Conservation (phyloP, 179 eudicot genomes). For the Beta macrorhiza region DNA sequence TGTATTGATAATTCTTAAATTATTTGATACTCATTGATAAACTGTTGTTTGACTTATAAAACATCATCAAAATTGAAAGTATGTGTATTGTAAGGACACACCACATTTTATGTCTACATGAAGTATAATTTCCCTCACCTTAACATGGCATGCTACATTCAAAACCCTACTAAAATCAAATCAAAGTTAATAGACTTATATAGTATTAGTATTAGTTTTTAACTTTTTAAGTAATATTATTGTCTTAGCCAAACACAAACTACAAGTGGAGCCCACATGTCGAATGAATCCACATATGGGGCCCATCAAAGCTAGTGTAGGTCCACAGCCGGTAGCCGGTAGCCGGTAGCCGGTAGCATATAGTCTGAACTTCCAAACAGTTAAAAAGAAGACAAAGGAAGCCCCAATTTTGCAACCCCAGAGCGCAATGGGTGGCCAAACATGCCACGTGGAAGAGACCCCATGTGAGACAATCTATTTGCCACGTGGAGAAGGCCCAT, state of each 20-base stretch:
- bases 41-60: not conserved
- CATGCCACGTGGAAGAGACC: constrained; percentile 30
- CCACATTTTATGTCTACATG: not conserved
- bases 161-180: not conserved
- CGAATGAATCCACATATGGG: not conserved
- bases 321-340: not conserved
- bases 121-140: not conserved
- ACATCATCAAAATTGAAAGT: not conserved
- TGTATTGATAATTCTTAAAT: not conserved
- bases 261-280: not conserved
- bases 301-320: not conserved
- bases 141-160: constrained; percentile 24
- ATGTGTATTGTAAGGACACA: not conserved
- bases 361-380: constrained; percentile 8
- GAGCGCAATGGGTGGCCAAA: constrained; percentile 24
- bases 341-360: not conserved
- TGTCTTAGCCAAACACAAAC: not conserved
- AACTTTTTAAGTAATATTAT: not conserved
- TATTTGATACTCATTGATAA: not conserved
- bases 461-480: constrained; percentile 25
- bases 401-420: constrained; percentile 21
- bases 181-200: not conserved
- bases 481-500: constrained; percentile 20
- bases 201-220: not conserved
- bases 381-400: not conserved